These are phyloP conservation scores for Cicer judaicum DNA, from an alignment of 306 rosid species.

Conservation along the genomic window DNA sequence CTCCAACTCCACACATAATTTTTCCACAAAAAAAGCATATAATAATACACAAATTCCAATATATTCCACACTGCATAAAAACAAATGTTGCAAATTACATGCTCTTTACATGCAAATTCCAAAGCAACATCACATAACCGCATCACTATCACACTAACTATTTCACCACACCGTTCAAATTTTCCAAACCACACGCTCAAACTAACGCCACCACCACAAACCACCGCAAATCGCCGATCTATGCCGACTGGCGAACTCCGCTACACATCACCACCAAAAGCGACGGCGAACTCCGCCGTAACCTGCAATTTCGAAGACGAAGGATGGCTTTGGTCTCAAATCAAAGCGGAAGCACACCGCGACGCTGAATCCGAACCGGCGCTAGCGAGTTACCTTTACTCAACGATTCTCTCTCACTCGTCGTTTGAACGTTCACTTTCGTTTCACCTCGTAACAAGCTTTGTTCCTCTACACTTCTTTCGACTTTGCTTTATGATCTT, in stretches of 20 bases:
- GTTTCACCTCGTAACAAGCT: conserved; percentile 89
- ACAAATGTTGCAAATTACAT: neutral
- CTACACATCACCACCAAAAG: conserved; percentile 29
- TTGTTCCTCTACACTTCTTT: conserved; percentile 90
- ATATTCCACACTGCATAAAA: neutral
- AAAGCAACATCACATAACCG: neutral
- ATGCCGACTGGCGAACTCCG: conserved; percentile 75
- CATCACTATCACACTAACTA: neutral
- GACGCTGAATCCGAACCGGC: conserved; percentile 97
- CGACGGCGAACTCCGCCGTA: conserved; percentile 28
- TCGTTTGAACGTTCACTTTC: conserved; percentile 79
- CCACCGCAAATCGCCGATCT: neutral
- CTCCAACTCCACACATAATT: too few species aligned
- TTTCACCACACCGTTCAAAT: neutral
- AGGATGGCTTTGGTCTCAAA: conserved; percentile 72
- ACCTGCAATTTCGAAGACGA: conserved; percentile 47
- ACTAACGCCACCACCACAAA: neutral
- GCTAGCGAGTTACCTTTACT: conserved; percentile 88
- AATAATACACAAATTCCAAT: too few species aligned
- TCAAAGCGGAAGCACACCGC: conserved; percentile 85
- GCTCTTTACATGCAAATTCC: neutral
- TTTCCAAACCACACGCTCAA: neutral
- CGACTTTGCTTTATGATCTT: conserved; percentile 87
- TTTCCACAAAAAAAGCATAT: too few species aligned
- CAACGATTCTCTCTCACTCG: conserved; percentile 84